Base-by-base conservation (phyloP, 139 green algal species). In the Coccomyxa sp. region DNA sequence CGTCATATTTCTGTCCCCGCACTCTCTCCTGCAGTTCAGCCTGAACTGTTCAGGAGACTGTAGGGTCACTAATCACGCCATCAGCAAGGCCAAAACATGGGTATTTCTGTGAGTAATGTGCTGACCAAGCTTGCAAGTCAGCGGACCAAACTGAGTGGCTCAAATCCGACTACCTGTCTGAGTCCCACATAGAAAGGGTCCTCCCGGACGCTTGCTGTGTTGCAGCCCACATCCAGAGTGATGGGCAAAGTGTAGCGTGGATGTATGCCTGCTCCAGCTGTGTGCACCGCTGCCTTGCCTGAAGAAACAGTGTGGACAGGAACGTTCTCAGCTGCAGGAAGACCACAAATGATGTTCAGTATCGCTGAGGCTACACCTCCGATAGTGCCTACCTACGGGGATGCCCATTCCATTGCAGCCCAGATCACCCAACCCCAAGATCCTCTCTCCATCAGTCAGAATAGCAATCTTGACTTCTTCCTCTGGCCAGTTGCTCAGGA, bases 391-490 rank as follows among this genome's bases (percentile, higher is more conserved):
- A 81, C 88, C 88, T 51, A 87, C 85, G 38, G 78, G 67, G 79
- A 92, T 93, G 77, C 87, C 90, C 84, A 92, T 90, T 76, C 91
- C 91, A 66, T 90, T 86, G 16, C 80, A 84, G n/a, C 91, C 91
- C 38, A 94, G 82, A 82, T 94, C 91, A 10, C 91, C 91, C 28
- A 94, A 83, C 4, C 91, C 91, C 30, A 94, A 85, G 78, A 94
- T 93, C 28, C 91, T 88, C 79, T 94, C 90, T 30, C 91, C 91
- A 76, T 94, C 91, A 11, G 91, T 94, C 12, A 94, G 76, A 9
- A 94, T 89, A 32, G 82, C 84, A 31, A 87, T 82, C 51, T 76
- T 86, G 32, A 87, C 85, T 31, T 89, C 84, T 68, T 85, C 68
- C 31, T 67, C 38, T 25, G 83, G 81, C 85, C 83, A 90, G 59